phyloP scores from a whole-genome alignment of 1,284 basidiomycete genomes.

The Phenoliferia sp. region DNA sequence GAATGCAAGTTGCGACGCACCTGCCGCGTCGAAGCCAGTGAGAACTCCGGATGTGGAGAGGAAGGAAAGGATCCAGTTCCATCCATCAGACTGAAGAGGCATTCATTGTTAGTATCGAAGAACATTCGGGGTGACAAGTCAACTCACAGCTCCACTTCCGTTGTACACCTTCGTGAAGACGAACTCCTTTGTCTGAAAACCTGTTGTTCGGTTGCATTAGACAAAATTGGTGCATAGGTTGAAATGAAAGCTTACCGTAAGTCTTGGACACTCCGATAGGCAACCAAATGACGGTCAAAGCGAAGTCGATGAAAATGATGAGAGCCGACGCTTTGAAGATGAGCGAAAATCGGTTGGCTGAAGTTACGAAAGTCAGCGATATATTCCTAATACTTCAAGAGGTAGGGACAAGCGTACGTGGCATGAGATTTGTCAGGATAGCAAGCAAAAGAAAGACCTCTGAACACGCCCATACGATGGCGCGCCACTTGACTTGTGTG shows the following conservation, averaged over 20 bases:
- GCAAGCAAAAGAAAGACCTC: slow-evolving; percentile 63
- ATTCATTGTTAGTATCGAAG: neutral
- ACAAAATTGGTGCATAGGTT: no score
- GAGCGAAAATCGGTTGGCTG: slow-evolving; percentile 54
- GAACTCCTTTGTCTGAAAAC: slow-evolving; percentile 65
- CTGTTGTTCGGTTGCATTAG: no score
- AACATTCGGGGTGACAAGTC: no score
- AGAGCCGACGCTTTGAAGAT: slow-evolving; percentile 68
- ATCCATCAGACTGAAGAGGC: slow-evolving; percentile 65
- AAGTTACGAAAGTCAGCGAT: neutral
- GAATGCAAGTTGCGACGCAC: neutral
- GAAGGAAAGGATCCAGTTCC: slow-evolving; percentile 52
- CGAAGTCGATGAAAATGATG: slow-evolving; percentile 73
- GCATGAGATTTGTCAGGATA: slow-evolving; percentile 74
- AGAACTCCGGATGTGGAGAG: slow-evolving; percentile 75
- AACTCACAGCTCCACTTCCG: slow-evolving; percentile 56
- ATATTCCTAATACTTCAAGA: neutral
- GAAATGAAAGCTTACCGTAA: no score
- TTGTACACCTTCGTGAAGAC: slow-evolving; percentile 80
- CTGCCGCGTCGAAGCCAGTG: slow-evolving; percentile 77
- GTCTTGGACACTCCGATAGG: slow-evolving; percentile 76
- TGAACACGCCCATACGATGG: slow-evolving; percentile 71
- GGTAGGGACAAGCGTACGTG: slow-evolving; percentile 49
- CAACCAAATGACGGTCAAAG: slow-evolving; percentile 79
- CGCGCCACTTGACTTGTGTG: slow-evolving; percentile 72